Conservation (phyloP, 2,329 filamentous ascomycete species). For the Penicillium olsonii region DNA sequence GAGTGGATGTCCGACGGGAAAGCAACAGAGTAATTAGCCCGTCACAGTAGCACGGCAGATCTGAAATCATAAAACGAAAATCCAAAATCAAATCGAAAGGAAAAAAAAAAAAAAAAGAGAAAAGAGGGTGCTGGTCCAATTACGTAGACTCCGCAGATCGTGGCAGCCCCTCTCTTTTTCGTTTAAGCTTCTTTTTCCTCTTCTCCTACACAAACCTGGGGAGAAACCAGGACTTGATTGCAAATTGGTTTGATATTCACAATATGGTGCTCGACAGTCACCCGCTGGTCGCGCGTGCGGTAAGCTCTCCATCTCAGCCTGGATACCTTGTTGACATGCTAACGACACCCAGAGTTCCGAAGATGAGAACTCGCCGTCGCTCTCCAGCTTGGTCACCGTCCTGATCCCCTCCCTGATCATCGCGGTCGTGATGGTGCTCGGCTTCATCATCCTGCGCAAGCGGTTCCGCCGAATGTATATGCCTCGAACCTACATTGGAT, state of each 20-base stretch:
- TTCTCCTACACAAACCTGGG: not conserved
- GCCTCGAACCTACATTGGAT: constrained; percentile 57
- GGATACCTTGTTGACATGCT: not conserved
- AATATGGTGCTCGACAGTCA: constrained; percentile 21
- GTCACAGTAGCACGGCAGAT: not conserved
- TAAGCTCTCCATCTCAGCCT: not conserved
- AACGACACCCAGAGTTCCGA: constrained; percentile 11
- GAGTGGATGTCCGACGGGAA: constrained; percentile 11
- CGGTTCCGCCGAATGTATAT: constrained; percentile 55
- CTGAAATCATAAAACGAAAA: constrained; percentile 1
- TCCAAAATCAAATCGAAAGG: constrained; percentile 5
- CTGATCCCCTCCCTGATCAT: constrained; percentile 50
- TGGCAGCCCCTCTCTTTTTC: constrained; percentile 16
- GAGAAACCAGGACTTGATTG: not conserved
- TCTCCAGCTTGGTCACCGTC: constrained; percentile 51
- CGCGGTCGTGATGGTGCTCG: constrained; percentile 47
- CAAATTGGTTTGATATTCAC: constrained; percentile 1
- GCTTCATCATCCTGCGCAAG: constrained; percentile 54
- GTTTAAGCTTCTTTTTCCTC: constrained; percentile 16
- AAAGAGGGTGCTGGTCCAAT: constrained; percentile 4
- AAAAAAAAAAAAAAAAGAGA: not conserved
- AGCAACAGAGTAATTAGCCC: not conserved
- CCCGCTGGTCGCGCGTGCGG: constrained; percentile 18
- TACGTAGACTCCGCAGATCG: constrained; percentile 24
- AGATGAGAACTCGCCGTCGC: constrained; percentile 35